Evolutionary conservation across 2,329 filamentous ascomycete species (phyloP), one percentile per base, ranked within the genome.

Genomic region (Macrophomina phaseolina): DNA sequence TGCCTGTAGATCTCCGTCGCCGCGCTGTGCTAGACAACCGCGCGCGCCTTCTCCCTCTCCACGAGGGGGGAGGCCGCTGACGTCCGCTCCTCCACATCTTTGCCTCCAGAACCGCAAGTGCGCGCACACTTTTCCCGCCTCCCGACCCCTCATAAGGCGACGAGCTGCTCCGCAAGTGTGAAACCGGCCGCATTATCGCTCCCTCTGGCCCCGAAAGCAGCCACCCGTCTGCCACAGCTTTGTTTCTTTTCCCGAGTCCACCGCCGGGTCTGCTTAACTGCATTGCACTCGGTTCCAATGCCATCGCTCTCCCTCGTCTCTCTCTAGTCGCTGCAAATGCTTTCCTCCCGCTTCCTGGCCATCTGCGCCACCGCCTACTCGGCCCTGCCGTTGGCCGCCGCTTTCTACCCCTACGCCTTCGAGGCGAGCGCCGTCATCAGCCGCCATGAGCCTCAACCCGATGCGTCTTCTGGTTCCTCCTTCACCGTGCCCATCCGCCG

Each of bases 321-420:
- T 36, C 36, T 18, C 30, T 64, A 52, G 48, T 36, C n/a, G 23
- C 45, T 56, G 42, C 40, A 42, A 42, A 58, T 58, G 63, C 40
- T 49, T 6, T 28, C 45, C 6, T 49, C 32, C 9, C 58, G 45
- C 32, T n/a, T 49, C 32, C 42, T 61, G 18, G 56, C 56, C 28
- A 23, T 40, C 56, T 40, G 30, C 14, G 23, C 55, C 28, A 40
- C 40, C 42, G 40, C 32, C 58, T 36, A 14, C 18, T 38, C 48
- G 30, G 45, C 46, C 42, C 32, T 60, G 53, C 64, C 65, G 4
- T 69, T 70, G 16, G 74, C 67, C 14, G 68, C 71, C 6, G 76
- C 76, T 16, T 79, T 79, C 69, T 79, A 79, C 63, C 76, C 77
- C 0, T 77, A 77, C 68, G 67, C 58, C 66, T 42, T 71, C 69